Evolutionary conservation across 2,329 filamentous ascomycete genomes (phyloP).

Genomic region (Monosporascus ibericus): DNA sequence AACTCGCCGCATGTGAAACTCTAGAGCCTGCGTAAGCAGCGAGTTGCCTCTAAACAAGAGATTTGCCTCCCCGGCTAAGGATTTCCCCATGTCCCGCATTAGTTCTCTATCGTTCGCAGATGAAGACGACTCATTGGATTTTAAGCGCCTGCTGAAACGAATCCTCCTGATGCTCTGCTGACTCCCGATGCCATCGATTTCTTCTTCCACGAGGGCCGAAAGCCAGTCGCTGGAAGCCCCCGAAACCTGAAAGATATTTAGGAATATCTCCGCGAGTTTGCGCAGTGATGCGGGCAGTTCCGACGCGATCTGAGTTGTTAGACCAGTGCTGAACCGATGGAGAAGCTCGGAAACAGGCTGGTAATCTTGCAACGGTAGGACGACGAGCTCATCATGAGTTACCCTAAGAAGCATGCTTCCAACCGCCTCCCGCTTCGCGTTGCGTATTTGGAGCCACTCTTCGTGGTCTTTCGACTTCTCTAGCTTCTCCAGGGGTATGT

Average conservation of each 20-base stretch:
- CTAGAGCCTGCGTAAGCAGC: constrained; percentile 83
- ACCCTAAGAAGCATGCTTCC: constrained; percentile 82
- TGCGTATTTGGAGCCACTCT: constrained; percentile 79
- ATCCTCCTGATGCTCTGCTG: constrained; percentile 69
- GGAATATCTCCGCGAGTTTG: constrained; percentile 73
- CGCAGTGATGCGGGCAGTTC: constrained; percentile 72
- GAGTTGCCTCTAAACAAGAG: constrained; percentile 94
- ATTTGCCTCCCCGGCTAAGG: constrained; percentile 81
- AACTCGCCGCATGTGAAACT: constrained; percentile 90
- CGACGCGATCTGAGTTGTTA: constrained; percentile 80
- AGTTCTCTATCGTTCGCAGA: constrained; percentile 62
- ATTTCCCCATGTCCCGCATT: constrained; percentile 72
- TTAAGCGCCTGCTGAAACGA: constrained; percentile 65
- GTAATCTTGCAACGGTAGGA: constrained; percentile 83
- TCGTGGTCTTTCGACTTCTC: constrained; percentile 74
- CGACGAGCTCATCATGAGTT: constrained; percentile 81
- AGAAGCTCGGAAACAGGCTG: constrained; percentile 74
- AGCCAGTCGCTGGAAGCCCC: constrained; percentile 83
- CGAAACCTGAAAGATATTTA: constrained; percentile 95
- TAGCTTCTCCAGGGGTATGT: constrained; percentile 73
- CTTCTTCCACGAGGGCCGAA: constrained; percentile 87
- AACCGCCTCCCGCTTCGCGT: constrained; percentile 68
- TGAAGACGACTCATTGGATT: constrained; percentile 63
- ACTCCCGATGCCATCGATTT: constrained; percentile 88
- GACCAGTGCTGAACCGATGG: constrained; percentile 74